These are phyloP conservation scores for Ambrosia hybrid DNA, from an alignment of 140 eudicot genomes.

Conservation along the genomic window DNA sequence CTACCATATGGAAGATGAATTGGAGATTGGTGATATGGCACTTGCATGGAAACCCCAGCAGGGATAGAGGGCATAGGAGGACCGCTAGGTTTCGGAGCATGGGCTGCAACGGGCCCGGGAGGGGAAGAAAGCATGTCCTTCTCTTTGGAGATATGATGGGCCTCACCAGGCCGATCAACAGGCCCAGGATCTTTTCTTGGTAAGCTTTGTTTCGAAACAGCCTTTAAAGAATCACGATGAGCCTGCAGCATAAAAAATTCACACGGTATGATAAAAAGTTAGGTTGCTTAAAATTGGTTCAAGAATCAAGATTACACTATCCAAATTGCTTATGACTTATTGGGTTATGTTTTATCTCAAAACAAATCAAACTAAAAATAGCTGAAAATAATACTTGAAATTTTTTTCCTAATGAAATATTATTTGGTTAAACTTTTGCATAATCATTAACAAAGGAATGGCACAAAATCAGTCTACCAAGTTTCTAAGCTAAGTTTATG, in stretches of 20 bases:
- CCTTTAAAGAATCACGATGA: slow-evolving; percentile 43
- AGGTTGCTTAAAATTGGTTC: too few species aligned
- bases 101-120: slow-evolving; percentile 46
- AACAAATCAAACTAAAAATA: too few species aligned
- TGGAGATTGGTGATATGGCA: slow-evolving; percentile 59
- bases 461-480: too few species aligned
- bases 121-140: slow-evolving; percentile 41
- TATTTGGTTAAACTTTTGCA: too few species aligned
- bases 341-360: too few species aligned
- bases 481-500: too few species aligned
- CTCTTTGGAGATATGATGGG: slow-evolving; percentile 31
- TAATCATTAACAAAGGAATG: too few species aligned
- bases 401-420: too few species aligned
- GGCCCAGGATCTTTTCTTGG: slow-evolving; percentile 42
- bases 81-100: slow-evolving; percentile 49
- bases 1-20: slow-evolving; percentile 58
- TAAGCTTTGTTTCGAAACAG: slow-evolving; percentile 46
- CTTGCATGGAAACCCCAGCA: slow-evolving; percentile 46
- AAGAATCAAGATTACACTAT: too few species aligned
- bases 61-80: slow-evolving; percentile 37
- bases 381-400: too few species aligned
- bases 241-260: slow-evolving; percentile 39
- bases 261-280: neutral
- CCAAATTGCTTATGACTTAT: too few species aligned
- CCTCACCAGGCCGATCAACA: slow-evolving; percentile 43